Evolutionary conservation across 306 rosid genomes (phyloP).

Genomic region (Lathyrus sativus): DNA sequence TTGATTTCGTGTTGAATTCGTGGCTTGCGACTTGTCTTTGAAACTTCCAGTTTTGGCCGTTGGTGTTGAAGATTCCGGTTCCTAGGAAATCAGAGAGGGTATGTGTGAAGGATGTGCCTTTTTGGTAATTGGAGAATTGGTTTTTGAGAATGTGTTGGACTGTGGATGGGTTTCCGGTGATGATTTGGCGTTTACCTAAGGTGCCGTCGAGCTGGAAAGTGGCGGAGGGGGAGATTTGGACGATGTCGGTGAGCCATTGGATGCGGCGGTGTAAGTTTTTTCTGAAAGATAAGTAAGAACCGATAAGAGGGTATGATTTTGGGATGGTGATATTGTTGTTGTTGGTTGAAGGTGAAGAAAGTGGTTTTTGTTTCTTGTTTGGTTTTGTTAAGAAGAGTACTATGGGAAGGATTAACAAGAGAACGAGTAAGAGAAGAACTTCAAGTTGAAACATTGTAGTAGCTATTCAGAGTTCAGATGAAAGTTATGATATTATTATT

Average conservation of each 20-base stretch:
- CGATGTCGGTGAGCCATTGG: slow-evolving; percentile 59
- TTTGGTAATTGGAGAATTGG: slow-evolving; percentile 52
- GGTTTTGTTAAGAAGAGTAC: slow-evolving; percentile 7
- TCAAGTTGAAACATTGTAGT: slow-evolving; percentile 13
- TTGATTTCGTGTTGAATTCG: slow-evolving; percentile 56
- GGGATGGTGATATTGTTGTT: slow-evolving; percentile 38
- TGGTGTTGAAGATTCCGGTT: slow-evolving; percentile 61
- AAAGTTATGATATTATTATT: no score
- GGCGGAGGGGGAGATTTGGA: slow-evolving; percentile 52
- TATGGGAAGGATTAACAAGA: not conserved
- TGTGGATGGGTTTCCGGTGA: slow-evolving; percentile 57
- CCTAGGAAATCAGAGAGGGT: slow-evolving; percentile 58
- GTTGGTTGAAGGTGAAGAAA: not conserved
- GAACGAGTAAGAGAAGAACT: not conserved
- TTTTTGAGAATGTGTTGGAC: slow-evolving; percentile 67
- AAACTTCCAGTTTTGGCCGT: slow-evolving; percentile 62
- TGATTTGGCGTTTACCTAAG: no score
- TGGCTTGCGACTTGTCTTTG: slow-evolving; percentile 69
- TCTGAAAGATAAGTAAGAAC: slow-evolving; percentile 24
- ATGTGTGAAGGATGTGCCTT: slow-evolving; percentile 24
- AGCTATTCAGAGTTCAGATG: not conserved
- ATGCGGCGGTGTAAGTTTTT: slow-evolving; percentile 38
- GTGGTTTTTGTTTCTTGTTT: slow-evolving; percentile 18
- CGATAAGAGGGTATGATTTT: slow-evolving; percentile 38
- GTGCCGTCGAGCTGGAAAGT: slow-evolving; percentile 8